Conservation (phyloP, 1,284 basidiomycete genomes). For the Paramarasmius palmivorus region DNA sequence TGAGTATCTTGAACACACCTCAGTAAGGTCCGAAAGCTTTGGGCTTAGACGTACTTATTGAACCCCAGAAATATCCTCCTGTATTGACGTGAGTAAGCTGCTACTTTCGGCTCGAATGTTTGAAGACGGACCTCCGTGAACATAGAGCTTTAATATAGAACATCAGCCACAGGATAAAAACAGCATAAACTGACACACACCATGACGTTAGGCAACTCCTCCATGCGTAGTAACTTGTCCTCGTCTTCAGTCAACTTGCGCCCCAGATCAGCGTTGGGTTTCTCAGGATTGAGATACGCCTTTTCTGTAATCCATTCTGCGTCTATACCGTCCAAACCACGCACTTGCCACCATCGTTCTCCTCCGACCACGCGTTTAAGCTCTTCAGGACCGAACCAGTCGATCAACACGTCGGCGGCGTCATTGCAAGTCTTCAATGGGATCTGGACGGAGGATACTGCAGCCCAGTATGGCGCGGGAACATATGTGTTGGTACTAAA, state of each 20-base stretch:
- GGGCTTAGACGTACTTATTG: constrained; percentile 47
- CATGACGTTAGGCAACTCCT: constrained; percentile 57
- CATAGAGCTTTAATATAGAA: constrained; percentile 54
- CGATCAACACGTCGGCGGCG: constrained; percentile 74
- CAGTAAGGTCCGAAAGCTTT: constrained; percentile 23
- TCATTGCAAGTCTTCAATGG: constrained; percentile 60
- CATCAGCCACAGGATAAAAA: background rate
- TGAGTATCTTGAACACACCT: constrained; percentile 58
- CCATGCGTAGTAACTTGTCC: constrained; percentile 49
- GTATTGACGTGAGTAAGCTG: background rate
- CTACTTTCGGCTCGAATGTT: background rate
- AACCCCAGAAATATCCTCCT: constrained; percentile 70
- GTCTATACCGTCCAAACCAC: constrained; percentile 65
- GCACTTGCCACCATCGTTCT: constrained; percentile 86
- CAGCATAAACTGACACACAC: constrained; percentile 28
- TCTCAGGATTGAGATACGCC: constrained; percentile 38
- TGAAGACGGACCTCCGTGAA: constrained; percentile 63
- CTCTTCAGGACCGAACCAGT: constrained; percentile 76
- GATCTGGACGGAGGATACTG: constrained; percentile 70
- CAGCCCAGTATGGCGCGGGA: constrained; percentile 77
- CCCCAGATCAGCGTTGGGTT: constrained; percentile 18
- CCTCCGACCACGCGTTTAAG: constrained; percentile 76
- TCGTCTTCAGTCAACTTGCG: constrained; percentile 39
- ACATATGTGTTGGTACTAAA: constrained; percentile 74
- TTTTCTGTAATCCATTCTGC: constrained; percentile 80